Conservation (phyloP, 441 rosid species). For the Pelargonium fulgidum region DNA sequence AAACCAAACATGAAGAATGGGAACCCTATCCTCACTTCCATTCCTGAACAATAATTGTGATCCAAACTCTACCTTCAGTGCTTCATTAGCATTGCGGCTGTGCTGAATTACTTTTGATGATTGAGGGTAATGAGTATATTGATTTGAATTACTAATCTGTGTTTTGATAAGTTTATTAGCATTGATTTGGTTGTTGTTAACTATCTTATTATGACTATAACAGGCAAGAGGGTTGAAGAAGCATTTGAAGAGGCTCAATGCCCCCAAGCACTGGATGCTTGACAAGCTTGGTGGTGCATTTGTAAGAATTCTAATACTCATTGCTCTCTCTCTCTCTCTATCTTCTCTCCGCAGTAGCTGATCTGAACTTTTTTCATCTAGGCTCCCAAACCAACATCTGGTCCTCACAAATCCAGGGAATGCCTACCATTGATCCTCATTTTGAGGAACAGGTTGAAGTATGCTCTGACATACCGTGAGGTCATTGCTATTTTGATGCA, state of each 20-base stretch:
- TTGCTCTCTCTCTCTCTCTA: too few relatives aligned
- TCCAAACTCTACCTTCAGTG: too few relatives aligned
- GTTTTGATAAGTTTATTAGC: not conserved
- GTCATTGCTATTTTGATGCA: slow-evolving; percentile 30
- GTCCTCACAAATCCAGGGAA: slow-evolving; percentile 82
- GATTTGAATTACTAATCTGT: not conserved
- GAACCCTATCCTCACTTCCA: too few relatives aligned
- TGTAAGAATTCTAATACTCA: slow-evolving; percentile 42
- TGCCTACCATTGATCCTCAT: slow-evolving; percentile 64
- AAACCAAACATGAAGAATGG: too few relatives aligned
- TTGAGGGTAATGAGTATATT: not conserved
- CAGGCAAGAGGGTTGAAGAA: slow-evolving; percentile 75
- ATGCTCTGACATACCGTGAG: slow-evolving; percentile 65
- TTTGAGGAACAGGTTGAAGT: slow-evolving; percentile 62
- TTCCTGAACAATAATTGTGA: too few relatives aligned
- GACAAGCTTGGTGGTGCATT: slow-evolving; percentile 25
- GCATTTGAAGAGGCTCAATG: slow-evolving; percentile 53
- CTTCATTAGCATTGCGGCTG: not conserved
- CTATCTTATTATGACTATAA: not conserved
- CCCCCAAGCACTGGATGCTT: slow-evolving; percentile 33
- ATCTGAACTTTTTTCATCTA: not conserved
- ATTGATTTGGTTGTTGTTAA: not conserved
- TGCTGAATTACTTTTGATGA: not conserved
- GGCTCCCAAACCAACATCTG: slow-evolving; percentile 73
- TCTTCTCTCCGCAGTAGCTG: too few relatives aligned